phyloP scores from a whole-genome alignment of 1,284 basidiomycete genomes.

The Irpex sp. region DNA sequence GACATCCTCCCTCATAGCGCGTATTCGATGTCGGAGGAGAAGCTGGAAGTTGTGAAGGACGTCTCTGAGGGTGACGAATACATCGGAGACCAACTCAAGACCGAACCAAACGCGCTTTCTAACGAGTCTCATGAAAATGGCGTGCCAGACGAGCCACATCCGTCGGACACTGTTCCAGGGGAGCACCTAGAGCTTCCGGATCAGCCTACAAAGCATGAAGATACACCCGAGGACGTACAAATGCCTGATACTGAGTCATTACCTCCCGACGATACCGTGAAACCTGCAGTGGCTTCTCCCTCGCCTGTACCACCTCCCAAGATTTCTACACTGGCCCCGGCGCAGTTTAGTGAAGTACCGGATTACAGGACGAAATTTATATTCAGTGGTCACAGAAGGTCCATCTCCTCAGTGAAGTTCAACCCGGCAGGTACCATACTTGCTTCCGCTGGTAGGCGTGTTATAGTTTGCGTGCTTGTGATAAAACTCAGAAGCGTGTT shows the following conservation, averaged over 20 bases:
- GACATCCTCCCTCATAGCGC: not conserved
- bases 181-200: not conserved
- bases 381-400: slow-evolving; percentile 69
- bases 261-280: not conserved
- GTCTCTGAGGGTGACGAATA: not conserved
- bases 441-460: slow-evolving; percentile 68
- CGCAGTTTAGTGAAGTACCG: slow-evolving; percentile 18
- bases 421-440: slow-evolving; percentile 72
- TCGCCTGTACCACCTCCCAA: not conserved
- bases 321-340: not conserved
- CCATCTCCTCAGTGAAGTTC: slow-evolving; percentile 77
- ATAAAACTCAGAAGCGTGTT: slow-evolving; percentile 11
- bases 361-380: slow-evolving; percentile 46
- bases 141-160: not conserved
- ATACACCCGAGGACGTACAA: not conserved
- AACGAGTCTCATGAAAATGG: not conserved
- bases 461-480: slow-evolving; percentile 4
- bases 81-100: not conserved
- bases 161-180: not conserved
- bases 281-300: not conserved
- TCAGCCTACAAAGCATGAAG: not conserved
- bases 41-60: not conserved
- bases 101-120: not conserved
- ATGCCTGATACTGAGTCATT: not conserved
- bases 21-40: not conserved